A percentile compares a stretch with the other conserved stretches of the same genome.
These are phyloP conservation scores for Colletotrichum melonis DNA, from an alignment of 2,329 filamentous ascomycete genomes.

Conservation along the genomic window DNA sequence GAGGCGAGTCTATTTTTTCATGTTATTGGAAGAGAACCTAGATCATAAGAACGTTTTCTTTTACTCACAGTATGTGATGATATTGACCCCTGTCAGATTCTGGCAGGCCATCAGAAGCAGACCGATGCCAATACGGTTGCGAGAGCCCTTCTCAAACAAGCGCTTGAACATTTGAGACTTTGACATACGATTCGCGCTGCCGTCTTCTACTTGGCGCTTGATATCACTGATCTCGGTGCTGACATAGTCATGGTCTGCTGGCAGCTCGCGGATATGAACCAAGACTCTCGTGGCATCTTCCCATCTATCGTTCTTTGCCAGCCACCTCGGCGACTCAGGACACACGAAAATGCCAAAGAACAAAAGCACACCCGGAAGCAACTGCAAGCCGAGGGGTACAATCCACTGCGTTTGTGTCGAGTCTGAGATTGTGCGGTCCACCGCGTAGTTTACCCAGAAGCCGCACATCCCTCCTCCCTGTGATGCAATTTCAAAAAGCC, in stretches of 20 bases:
- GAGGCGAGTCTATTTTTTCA: constrained; percentile 43
- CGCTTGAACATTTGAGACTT: constrained; percentile 35
- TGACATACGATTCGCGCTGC: constrained; percentile 48
- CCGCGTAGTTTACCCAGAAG: constrained; percentile 50
- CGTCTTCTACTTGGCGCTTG: constrained; percentile 63
- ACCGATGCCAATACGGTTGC: constrained; percentile 58
- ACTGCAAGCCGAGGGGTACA: constrained; percentile 55
- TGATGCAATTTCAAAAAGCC: constrained; percentile 62
- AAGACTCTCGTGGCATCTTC: constrained; percentile 52
- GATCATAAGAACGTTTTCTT: neutral
- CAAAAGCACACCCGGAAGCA: constrained; percentile 51
- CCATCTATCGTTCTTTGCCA: constrained; percentile 46
- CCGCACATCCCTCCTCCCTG: constrained; percentile 62
- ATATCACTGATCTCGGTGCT: constrained; percentile 63
- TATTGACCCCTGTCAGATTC: constrained; percentile 5
- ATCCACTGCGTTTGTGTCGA: constrained; percentile 49
- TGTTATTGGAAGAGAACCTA: neutral
- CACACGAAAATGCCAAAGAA: constrained; percentile 46
- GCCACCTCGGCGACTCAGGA: constrained; percentile 51
- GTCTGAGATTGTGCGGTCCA: constrained; percentile 39
- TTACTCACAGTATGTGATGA: neutral
- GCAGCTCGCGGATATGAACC: constrained; percentile 50
- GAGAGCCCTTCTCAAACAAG: constrained; percentile 37
- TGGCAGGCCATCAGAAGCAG: constrained; percentile 51
- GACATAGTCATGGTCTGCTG: constrained; percentile 49